A percentile compares a stretch with the other conserved stretches of the same genome.
phyloP scores from a whole-genome alignment of 2,329 filamentous ascomycete genomes.

The Drechmeria coniospora region DNA sequence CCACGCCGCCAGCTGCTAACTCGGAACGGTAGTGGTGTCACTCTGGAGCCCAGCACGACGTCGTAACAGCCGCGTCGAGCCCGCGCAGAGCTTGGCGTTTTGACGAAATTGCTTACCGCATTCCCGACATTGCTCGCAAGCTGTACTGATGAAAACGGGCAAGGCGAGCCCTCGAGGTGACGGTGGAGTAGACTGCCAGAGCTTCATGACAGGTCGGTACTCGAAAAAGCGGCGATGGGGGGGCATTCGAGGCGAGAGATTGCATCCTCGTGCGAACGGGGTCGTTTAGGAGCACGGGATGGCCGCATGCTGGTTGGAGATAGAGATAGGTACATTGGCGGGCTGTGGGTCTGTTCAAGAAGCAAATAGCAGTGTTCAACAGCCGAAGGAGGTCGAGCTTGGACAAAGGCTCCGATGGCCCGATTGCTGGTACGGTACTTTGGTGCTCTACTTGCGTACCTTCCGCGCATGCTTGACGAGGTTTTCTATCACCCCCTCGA shows the following conservation, averaged over 20 bases:
- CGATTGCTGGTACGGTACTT: too few relatives aligned
- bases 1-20: background rate
- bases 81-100: too few relatives aligned
- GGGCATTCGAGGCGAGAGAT: background rate
- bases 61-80: slow-evolving; percentile 1
- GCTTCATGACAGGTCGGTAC: slow-evolving; percentile 1
- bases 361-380: too few relatives aligned
- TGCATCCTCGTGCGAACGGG: too few relatives aligned
- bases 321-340: slow-evolving; percentile 1
- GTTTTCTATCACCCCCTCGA: slow-evolving; percentile 95
- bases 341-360: too few relatives aligned
- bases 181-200: slow-evolving; percentile 1
- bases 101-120: background rate
- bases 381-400: too few relatives aligned
- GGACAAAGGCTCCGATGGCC: slow-evolving; percentile 2
- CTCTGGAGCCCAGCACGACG: slow-evolving; percentile 33
- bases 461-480: slow-evolving; percentile 82
- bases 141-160: background rate
- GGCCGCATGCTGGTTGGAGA: slow-evolving; percentile 1
- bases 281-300: background rate
- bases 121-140: background rate
- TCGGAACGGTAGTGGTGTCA: slow-evolving; percentile 31
- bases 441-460: slow-evolving; percentile 55
- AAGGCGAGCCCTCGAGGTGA: slow-evolving; percentile 1
- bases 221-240: background rate